Evolutionary conservation across 2,329 filamentous ascomycete genomes (phyloP), one percentile per base, ranked within the genome.

Genomic region (Chaetothyriales sp.): DNA sequence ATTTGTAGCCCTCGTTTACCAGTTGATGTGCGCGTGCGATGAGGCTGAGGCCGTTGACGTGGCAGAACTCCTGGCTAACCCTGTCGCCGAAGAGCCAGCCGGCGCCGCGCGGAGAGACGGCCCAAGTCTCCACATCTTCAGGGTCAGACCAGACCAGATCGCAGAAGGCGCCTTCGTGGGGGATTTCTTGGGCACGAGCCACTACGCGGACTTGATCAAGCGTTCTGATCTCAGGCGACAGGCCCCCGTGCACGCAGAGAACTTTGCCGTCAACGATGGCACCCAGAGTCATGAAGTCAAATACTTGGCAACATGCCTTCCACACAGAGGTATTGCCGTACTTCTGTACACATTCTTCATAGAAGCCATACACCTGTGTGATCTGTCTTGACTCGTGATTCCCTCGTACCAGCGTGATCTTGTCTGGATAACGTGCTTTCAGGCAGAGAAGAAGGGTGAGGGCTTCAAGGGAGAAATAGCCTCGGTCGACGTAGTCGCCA

Each of bases 1-100:
- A 97, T 80, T 86, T 86, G 72, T 85, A 87, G 53, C 83, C 83
- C 68, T 87, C 83, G 61, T 86, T 86, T 57, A 86, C 83, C 19
- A 87, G 73, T 64, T 87, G 83, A 69, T 87, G 83, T 10, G 83
- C 83, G 62, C 83, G 77, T 20, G 83, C 82, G 63, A 87, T 86
- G 54, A 86, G 74, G 54, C 80, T 78, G 37, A 87, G 69, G 50
- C 81, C 81, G 62, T 87, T 87, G 61, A 86, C 83, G 62, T 86
- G 83, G 64, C 85, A 86, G 69, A 87, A 87, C 71, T 86, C 83
- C 45, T 79, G 82, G 15, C 82, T 81, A 20, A 87, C 82, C 63
- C 85, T 84, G 64, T 86, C 82, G 46, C 80, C 80, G 61, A 83
- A 83, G 2, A 82, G 65, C 79, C 79, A 83, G 20, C 70, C 83